Evolutionary conservation across 805 yeast genomes (phyloP), one percentile per base, ranked within the genome.

Genomic region (Maudiozyma saulgeensis): DNA sequence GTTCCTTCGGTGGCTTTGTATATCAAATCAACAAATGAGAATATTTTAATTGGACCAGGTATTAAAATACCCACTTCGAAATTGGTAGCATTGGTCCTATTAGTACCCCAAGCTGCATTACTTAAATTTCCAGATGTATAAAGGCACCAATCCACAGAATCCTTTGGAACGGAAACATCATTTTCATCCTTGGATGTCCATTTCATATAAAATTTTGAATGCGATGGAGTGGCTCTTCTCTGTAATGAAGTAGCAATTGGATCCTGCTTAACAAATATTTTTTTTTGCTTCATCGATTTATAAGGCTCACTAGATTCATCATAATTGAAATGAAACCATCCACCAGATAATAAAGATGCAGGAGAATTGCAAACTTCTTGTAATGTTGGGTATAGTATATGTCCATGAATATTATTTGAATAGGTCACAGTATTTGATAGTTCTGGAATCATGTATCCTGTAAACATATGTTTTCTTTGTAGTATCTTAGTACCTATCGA

Each of bases 91-190:
- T 52, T 44, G 13, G 53, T 31, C 39, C 61, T 56, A 15, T 69
- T 67, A 5, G 60, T 66, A 0, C 96, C 96, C 96, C 96, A 87
- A 1, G 95, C 96, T 51, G 79, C 84, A 48, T 78, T 78, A 32
- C 90, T 82, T 40, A 86, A 58, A 59, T 87, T 87, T 32, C 87
- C 84, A 44, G 89, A 82, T 0, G 93, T 84, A 60, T 84, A 70
- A 6, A 84, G 62, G 18, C 81, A 74, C 95, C 95, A 87, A 46
- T 77, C 74, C 5, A 84, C 60, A 2, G 50, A 41, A 4, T 46
- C 39, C 34, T 35, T n/a, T 19, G 28, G 26, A 60, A 57, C 32
- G 12, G 35, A 16, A 1, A 4, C 39, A 16, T 41, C 56, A 63
- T 75, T 79, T 45, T 72, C 57, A 54, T 79, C 79, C 18, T 35